These are phyloP conservation scores for Termitomyces titanicus DNA, from an alignment of 768 basidiomycete genomes.

Conservation along the genomic window DNA sequence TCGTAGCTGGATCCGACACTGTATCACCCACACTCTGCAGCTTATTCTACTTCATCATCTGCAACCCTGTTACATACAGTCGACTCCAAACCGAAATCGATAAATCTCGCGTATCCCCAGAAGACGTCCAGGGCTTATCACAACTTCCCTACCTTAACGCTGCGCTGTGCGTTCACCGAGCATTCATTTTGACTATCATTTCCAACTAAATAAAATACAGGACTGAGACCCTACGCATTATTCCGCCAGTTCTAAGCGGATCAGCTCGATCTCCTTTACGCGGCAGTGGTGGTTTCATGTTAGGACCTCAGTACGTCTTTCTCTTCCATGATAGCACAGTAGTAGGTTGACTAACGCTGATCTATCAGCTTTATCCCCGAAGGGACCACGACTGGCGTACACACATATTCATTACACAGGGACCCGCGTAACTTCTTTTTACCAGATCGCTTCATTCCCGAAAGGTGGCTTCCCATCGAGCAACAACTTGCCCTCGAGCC, in stretches of 20 bases:
- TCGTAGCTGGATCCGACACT: slow-evolving; percentile 19
- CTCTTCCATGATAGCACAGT: too few relatives aligned
- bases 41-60: slow-evolving; percentile 16
- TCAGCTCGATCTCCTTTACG: slow-evolving; percentile 24
- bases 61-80: slow-evolving; percentile 14
- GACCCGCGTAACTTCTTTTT: slow-evolving; percentile 36
- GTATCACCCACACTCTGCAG: slow-evolving; percentile 16
- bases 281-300: slow-evolving; percentile 4
- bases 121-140: slow-evolving; percentile 3
- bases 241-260: slow-evolving; percentile 32
- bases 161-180: slow-evolving; percentile 26
- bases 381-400: slow-evolving; percentile 34
- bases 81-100: slow-evolving; percentile 11
- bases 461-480: slow-evolving; percentile 30
- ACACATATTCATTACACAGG: slow-evolving; percentile 33
- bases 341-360: not conserved
- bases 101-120: not conserved
- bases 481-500: slow-evolving; percentile 17
- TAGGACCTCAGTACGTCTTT: slow-evolving; percentile 21
- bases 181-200: not conserved
- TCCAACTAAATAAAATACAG: slow-evolving; percentile 14
- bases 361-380: slow-evolving; percentile 31
- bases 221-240: slow-evolving; percentile 34
- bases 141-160: slow-evolving; percentile 23
- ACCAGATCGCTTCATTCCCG: slow-evolving; percentile 33